Conservation (phyloP, 2,329 filamentous ascomycete species). For the Sporothrix pallida region DNA sequence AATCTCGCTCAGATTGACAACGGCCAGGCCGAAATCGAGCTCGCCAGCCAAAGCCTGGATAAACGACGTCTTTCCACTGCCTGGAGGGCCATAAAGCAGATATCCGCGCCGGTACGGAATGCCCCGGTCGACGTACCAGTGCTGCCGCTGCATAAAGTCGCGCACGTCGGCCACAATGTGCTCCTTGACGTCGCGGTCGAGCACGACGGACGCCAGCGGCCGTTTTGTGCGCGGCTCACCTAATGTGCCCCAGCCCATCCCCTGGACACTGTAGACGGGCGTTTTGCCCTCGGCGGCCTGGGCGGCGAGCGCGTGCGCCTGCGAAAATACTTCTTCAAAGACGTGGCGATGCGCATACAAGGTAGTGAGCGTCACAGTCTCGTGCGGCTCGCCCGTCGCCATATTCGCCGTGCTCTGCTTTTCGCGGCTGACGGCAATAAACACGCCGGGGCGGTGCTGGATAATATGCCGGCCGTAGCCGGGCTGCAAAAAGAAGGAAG, state of each 20-base stretch:
- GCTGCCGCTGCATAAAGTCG: slow-evolving; percentile 77
- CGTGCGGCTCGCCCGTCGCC: slow-evolving; percentile 86
- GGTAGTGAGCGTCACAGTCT: slow-evolving; percentile 90
- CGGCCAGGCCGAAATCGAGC: slow-evolving; percentile 88
- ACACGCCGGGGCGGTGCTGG: slow-evolving; percentile 78
- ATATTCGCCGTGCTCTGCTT: slow-evolving; percentile 83
- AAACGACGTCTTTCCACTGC: slow-evolving; percentile 93
- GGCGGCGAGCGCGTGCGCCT: slow-evolving; percentile 81
- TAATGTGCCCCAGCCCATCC: slow-evolving; percentile 82
- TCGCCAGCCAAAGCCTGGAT: slow-evolving; percentile 95
- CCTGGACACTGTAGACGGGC: slow-evolving; percentile 83
- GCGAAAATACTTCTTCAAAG: slow-evolving; percentile 86
- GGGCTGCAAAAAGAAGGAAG: slow-evolving; percentile 86
- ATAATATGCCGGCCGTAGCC: slow-evolving; percentile 89
- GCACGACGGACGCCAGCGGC: slow-evolving; percentile 83
- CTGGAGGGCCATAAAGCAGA: slow-evolving; percentile 84
- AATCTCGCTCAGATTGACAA: slow-evolving; percentile 87
- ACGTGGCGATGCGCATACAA: slow-evolving; percentile 87
- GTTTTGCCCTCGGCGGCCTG: slow-evolving; percentile 90
- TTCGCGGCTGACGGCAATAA: slow-evolving; percentile 84
- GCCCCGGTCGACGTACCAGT: slow-evolving; percentile 93
- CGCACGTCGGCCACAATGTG: slow-evolving; percentile 78
- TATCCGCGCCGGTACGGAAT: slow-evolving; percentile 93
- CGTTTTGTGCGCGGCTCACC: slow-evolving; percentile 85
- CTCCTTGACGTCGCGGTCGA: slow-evolving; percentile 84